A percentile compares a stretch with the other conserved stretches of the same genome.
These are phyloP conservation scores for Solanum lycopersicoides DNA, from an alignment of 257 asterid genomes.

Conservation along the genomic window DNA sequence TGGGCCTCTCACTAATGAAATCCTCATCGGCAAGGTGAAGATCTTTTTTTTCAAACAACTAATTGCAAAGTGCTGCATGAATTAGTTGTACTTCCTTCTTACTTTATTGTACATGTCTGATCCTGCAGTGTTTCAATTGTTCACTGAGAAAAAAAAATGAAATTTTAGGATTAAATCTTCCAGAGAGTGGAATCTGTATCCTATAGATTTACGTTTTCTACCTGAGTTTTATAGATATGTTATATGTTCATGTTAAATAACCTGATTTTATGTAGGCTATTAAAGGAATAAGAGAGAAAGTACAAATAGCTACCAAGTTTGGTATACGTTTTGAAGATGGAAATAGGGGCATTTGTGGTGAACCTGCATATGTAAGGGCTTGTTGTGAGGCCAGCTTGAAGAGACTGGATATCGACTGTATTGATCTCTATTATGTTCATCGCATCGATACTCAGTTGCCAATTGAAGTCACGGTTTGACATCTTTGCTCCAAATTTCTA, in stretches of 20 bases:
- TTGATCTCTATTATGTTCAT: conserved; percentile 27
- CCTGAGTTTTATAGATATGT: background rate
- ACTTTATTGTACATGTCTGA: background rate
- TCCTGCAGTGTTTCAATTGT: background rate
- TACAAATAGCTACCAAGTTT: conserved; percentile 22
- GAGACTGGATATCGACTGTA: conserved; percentile 17
- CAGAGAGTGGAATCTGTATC: background rate
- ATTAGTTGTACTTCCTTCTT: background rate
- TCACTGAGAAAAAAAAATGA: background rate
- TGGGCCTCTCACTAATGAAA: conserved; percentile 6
- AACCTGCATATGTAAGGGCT: conserved; percentile 26
- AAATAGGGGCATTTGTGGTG: conserved; percentile 13
- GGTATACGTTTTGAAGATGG: background rate
- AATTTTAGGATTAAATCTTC: background rate
- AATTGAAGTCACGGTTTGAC: conserved; percentile 37
- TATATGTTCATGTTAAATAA: background rate
- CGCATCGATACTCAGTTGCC: conserved; percentile 26
- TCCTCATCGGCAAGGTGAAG: conserved; percentile 21
- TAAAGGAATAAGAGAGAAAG: conserved; percentile 24
- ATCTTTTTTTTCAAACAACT: background rate
- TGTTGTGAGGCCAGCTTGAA: conserved; percentile 28
- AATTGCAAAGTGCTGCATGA: background rate
- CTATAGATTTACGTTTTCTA: background rate
- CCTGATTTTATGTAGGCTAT: conserved; percentile 13
- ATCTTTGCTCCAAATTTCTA: background rate